Evolutionary conservation across 768 basidiomycete genomes (phyloP).

Genomic region (Lentinus tigrinus): DNA sequence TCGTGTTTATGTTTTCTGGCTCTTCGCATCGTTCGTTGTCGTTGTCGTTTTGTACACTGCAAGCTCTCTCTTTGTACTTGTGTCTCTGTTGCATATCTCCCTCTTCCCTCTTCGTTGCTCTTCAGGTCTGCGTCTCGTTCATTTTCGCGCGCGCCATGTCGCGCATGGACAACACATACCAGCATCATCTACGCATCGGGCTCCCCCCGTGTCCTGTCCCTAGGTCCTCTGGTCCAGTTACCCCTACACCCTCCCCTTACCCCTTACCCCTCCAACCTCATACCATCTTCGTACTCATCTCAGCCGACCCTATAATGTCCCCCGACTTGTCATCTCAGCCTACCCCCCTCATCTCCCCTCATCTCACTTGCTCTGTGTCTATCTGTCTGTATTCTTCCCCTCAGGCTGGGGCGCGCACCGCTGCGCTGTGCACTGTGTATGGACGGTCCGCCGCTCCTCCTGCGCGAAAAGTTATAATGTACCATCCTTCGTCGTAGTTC

Average conservation of each 20-base stretch:
- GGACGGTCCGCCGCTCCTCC: neutral
- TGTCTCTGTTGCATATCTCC: neutral
- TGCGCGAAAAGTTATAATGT: slow-evolving; percentile 1
- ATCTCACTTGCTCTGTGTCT: slow-evolving; percentile 1
- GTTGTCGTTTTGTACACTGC: slow-evolving; percentile 14
- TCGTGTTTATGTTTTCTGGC: neutral
- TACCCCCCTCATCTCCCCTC: neutral
- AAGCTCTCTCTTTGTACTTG: slow-evolving; percentile 6
- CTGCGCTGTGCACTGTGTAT: neutral
- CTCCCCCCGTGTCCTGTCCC: neutral
- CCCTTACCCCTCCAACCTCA: neutral
- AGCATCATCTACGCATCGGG: neutral
- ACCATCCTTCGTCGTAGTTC: slow-evolving; percentile 1
- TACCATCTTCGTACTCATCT: neutral
- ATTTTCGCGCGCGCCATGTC: neutral
- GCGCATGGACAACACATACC: neutral
- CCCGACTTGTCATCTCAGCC: neutral
- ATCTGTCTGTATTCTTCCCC: neutral
- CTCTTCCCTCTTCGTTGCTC: neutral
- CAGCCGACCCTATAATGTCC: neutral
- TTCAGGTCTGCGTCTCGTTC: neutral
- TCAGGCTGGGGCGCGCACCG: no score
- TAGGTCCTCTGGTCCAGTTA: neutral
- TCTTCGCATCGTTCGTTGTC: neutral
- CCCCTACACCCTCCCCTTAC: neutral